Evolutionary conservation across 306 rosid genomes (phyloP), one percentile per base, ranked within the genome.

Genomic region (Rubus parviflorus): DNA sequence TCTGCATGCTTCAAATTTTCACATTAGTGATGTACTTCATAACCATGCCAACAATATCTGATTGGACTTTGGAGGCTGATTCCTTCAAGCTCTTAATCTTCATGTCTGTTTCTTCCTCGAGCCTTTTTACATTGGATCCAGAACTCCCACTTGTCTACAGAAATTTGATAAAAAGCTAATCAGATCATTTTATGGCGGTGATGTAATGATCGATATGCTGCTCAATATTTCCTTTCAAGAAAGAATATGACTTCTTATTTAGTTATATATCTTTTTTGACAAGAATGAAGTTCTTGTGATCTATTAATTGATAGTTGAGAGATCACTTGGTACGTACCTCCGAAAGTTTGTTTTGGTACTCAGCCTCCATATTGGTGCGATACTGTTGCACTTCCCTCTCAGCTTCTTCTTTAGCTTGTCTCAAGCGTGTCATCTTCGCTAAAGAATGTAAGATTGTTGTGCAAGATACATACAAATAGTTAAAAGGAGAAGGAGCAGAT

Each of bases 371-470:
- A 16, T 85, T 85, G 65, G 89, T 67, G 79, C 85, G 90, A 60
- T 84, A 89, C 25, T 52, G 83, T 49, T 85, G 75, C 74, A 85
- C 87, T 40, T 92, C 97, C 78, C 51, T 86, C 61, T 86, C 96
- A 35, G 96, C 96, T 74, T 92, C 97, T 0, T 86, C 87, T 86
- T 92, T 88, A 15, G 97, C 96, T 75, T 87, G 89, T 84, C 85
- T 92, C 85, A 92, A 79, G 79, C 96, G 85, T 52, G 81, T 76
- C 53, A 79, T 84, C 84, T 90, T 92, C 43, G 80, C 97, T 92
- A 66, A 63, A 15, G 61, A 79, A 19, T 81, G 53, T 60, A 16
- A 82, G 6, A 75, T 58, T 45, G 20, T 58, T 30, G 20, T 58
- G 42, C n/a, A 71, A 58, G 19, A 73, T 4, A 9, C 67, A 41